Evolutionary conservation across 495 filamentous ascomycete genomes (phyloP).

Genomic region (Neurospora intermedia): DNA sequence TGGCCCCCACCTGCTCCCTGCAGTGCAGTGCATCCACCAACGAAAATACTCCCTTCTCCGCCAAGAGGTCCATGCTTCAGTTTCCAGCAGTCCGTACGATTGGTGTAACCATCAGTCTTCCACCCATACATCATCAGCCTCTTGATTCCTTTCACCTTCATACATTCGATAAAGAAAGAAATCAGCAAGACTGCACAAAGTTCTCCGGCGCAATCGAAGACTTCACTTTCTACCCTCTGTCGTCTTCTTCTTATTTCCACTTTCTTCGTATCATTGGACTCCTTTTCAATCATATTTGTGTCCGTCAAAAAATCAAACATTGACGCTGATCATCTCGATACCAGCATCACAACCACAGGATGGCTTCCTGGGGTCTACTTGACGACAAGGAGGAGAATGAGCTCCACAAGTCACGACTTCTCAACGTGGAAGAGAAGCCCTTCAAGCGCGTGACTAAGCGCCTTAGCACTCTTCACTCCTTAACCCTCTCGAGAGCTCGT

Average conservation of each 20-base stretch:
- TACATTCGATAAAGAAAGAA: not conserved
- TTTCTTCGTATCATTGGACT: not conserved
- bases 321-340: not conserved
- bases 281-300: not conserved
- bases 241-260: too few relatives aligned
- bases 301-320: not conserved
- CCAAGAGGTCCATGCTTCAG: not conserved
- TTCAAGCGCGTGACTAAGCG: slow-evolving; percentile 84
- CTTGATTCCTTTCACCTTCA: not conserved
- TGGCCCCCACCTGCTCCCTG: not conserved
- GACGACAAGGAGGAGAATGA: slow-evolving; percentile 56
- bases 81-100: not conserved
- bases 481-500: slow-evolving; percentile 40
- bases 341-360: slow-evolving; percentile 2
- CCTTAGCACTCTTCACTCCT: slow-evolving; percentile 53
- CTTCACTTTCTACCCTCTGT: not conserved
- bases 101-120: not conserved
- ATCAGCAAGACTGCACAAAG: not conserved
- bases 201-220: not conserved
- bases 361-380: slow-evolving; percentile 30
- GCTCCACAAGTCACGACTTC: slow-evolving; percentile 81
- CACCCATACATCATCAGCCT: not conserved
- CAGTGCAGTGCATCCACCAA: not conserved
- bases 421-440: slow-evolving; percentile 85
- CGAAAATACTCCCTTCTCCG: not conserved